Evolutionary conservation across 768 basidiomycete genomes (phyloP).

Genomic region (Psilocybe cubensis): DNA sequence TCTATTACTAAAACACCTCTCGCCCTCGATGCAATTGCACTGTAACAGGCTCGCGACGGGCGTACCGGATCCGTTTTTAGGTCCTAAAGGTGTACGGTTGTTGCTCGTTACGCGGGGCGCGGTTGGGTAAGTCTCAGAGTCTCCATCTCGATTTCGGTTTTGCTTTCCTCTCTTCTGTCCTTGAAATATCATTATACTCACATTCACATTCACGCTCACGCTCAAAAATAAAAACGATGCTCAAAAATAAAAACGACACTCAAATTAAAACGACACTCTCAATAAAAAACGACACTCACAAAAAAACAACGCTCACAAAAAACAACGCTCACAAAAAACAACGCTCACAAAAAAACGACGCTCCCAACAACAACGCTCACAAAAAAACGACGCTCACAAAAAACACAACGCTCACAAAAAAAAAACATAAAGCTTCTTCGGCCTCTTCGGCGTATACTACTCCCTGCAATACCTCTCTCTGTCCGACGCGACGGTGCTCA

Average conservation of each 20-base stretch:
- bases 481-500: conserved; percentile 77
- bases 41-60: conserved; percentile 12
- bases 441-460: conserved; percentile 70
- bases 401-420: too few relatives aligned
- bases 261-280: too few relatives aligned
- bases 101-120: conserved; percentile 62
- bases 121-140: conserved; percentile 48
- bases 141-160: too few relatives aligned
- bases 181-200: not conserved
- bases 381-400: too few relatives aligned
- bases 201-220: not conserved
- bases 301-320: too few relatives aligned
- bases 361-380: too few relatives aligned
- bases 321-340: too few relatives aligned
- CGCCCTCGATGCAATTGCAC: not conserved
- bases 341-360: too few relatives aligned
- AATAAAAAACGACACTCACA: too few relatives aligned
- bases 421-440: conserved; percentile 85
- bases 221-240: not conserved
- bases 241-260: too few relatives aligned
- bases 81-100: conserved; percentile 67
- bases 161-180: too few relatives aligned
- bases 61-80: conserved; percentile 55
- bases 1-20: too few relatives aligned
- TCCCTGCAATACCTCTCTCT: conserved; percentile 76